Base-by-base conservation (phyloP, 148 eudicot genomes). In the Bassia scoparia region DNA sequence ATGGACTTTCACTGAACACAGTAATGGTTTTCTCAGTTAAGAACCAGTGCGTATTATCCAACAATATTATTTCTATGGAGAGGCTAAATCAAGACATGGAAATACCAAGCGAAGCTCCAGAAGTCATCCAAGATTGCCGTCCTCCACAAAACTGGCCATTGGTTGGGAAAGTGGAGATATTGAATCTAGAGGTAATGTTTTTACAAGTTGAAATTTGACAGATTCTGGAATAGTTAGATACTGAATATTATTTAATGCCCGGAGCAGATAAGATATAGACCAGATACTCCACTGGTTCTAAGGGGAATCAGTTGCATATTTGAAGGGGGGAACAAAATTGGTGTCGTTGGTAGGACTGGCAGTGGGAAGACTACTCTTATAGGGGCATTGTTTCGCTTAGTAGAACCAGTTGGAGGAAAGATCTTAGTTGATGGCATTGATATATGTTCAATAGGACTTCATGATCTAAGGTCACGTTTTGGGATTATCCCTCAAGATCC, bases 31-130 rank as follows among this genome's bases (percentile, higher is more conserved):
- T 53, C 33, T 83, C 94, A 14, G 86, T 93, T 53, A 88, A 93
- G 81, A 78, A 86, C 61, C 93, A 93, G 70, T 93, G 98, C 81
- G 78, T 75, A 48, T 60, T 89, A 18, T 87, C 91, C n/a, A n/a
- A n/a, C n/a, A n/a, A n/a, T n/a, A n/a, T n/a, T n/a, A n/a, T n/a
- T n/a, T n/a, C n/a, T n/a, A 94, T 93, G 5, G 98, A 93, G 78
- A 81, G 98, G 86, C 88, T 93, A 31, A 76, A 87, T 76, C 98
- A 93, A 68, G 90, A 87, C 73, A 88, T 85, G 90, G 78, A 93
- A 64, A 71, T 93, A 84, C 88, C 90, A 8, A 93, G 96, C 78
- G 98, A 93, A 79, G 96, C 98, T 66, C 96, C 94, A 27, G 88
- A 86, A 86, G 83, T 86, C 21, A 78, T 93, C 61, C 82, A 89